Percentiles rank a stretch among this genome's conserved stretches.
These are phyloP conservation scores for Salix arbutifolia DNA, from an alignment of 345 rosid genomes.

Conservation along the genomic window DNA sequence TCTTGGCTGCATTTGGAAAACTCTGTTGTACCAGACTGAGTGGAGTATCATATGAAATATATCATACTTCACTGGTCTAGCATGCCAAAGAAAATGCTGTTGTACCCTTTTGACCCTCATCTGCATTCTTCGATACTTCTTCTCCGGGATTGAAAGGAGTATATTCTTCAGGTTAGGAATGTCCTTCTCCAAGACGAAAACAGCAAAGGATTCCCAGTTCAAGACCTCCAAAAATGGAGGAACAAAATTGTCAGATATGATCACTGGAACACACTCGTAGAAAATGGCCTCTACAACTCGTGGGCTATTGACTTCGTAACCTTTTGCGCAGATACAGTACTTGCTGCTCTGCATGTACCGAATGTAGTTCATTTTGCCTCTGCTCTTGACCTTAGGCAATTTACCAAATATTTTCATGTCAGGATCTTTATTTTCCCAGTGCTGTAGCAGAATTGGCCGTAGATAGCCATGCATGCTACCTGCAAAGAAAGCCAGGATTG, in stretches of 20 bases:
- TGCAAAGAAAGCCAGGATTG: conserved; percentile 83
- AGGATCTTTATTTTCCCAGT: conserved; percentile 80
- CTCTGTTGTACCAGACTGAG: conserved; percentile 84
- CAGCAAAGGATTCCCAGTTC: conserved; percentile 90
- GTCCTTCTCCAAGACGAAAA: conserved; percentile 80
- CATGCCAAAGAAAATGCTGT: conserved; percentile 93
- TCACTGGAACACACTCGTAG: conserved; percentile 85
- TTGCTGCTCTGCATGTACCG: conserved; percentile 89
- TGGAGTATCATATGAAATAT: conserved; percentile 94
- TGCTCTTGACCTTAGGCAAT: conserved; percentile 57
- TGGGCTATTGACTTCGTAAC: conserved; percentile 92
- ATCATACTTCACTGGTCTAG: conserved; percentile 67
- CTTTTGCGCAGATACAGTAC: conserved; percentile 91
- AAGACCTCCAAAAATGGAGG: conserved; percentile 80
- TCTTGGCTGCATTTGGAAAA: conserved; percentile 44
- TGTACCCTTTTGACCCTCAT: conserved; percentile 76
- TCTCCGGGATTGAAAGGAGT: conserved; percentile 56
- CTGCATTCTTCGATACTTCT: conserved; percentile 58
- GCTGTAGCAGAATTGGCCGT: conserved; percentile 65
- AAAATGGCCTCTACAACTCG: conserved; percentile 87
- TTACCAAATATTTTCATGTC: conserved; percentile 73
- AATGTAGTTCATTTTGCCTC: conserved; percentile 57
- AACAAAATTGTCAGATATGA: conserved; percentile 84
- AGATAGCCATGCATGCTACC: conserved; percentile 90
- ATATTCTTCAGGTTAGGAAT: conserved; percentile 75